Evolutionary conservation across 352 stramenopile genomes (phyloP), one percentile per base, ranked within the genome.

Genomic region (Saprolegnia parasitica): DNA sequence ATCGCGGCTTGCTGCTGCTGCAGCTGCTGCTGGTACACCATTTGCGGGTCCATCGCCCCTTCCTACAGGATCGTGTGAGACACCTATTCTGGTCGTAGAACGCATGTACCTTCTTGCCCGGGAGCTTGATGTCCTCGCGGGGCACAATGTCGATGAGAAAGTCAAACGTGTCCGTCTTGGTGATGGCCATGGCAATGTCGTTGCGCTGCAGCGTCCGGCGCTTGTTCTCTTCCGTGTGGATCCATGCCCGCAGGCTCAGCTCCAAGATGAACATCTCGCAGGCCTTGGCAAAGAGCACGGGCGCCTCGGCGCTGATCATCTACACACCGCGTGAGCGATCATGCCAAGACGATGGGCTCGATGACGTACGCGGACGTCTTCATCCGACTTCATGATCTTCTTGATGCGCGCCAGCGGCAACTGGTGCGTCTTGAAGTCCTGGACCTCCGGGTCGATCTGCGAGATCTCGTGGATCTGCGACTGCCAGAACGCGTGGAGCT

Each of bases 371-470:
- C 87, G 86, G 49, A 98, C 87, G 74, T 97, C 90, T 70, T 98
- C 92, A 76, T 98, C 92, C 55, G 90, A 93, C 78, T 97, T 97
- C 92, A 98, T 98, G 78, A 98, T 98, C 73, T 96, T 97, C 81
- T 97, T 98, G 72, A 98, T 97, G 58, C 92, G 87, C 58, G 92
- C 91, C 65, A 98, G 87, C 35, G 92, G 91, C 46, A 98, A 79
- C 62, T 97, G 86, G 72, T 96, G 82, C 71, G 83, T 92, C 77
- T 93, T 92, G 63, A 95, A 94, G 72, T 96, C 87, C 66, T 91
- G 91, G 39, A 81, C 73, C 73, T 86, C 89, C 24, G 84, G 81
- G 76, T 94, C 84, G 52, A 96, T 87, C 76, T 95, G 81, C 6
- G 84, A 90, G 70, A 96, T 96, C 72, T 95, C 87, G 56, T 91